phyloP scores from a whole-genome alignment of 306 rosid genomes.

The Argentina anserina region DNA sequence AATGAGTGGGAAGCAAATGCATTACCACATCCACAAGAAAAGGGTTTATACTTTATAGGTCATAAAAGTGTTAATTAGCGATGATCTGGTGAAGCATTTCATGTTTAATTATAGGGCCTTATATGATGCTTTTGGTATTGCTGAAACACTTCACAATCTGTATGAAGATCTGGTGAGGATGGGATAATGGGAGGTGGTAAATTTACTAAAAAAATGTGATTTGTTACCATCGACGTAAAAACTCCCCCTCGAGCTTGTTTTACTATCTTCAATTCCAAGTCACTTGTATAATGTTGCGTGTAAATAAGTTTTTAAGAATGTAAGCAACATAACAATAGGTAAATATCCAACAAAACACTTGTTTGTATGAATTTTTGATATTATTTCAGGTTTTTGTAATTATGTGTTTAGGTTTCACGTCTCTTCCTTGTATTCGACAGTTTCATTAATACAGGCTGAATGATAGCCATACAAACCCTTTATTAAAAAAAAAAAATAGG shows the following conservation, averaged over 20 bases:
- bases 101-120: background rate
- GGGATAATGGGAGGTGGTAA: background rate
- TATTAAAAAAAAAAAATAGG: too few species aligned
- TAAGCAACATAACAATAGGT: background rate
- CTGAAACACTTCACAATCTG: background rate
- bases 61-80: background rate
- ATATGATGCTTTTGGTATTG: background rate
- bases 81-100: background rate
- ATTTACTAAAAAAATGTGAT: background rate
- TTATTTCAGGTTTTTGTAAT: too few species aligned
- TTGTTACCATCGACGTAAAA: background rate
- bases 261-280: background rate
- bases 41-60: background rate
- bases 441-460: too few species aligned
- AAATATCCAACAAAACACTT: too few species aligned
- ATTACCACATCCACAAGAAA: background rate
- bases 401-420: too few species aligned
- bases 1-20: background rate
- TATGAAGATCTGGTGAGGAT: background rate
- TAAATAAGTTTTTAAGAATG: background rate
- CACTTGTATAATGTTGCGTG: background rate
- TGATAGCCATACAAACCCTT: too few species aligned
- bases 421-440: too few species aligned
- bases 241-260: too few species aligned
- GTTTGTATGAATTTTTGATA: too few species aligned